Base-by-base conservation (phyloP, 441 rosid genomes). In the Flueggea neowawraea region DNA sequence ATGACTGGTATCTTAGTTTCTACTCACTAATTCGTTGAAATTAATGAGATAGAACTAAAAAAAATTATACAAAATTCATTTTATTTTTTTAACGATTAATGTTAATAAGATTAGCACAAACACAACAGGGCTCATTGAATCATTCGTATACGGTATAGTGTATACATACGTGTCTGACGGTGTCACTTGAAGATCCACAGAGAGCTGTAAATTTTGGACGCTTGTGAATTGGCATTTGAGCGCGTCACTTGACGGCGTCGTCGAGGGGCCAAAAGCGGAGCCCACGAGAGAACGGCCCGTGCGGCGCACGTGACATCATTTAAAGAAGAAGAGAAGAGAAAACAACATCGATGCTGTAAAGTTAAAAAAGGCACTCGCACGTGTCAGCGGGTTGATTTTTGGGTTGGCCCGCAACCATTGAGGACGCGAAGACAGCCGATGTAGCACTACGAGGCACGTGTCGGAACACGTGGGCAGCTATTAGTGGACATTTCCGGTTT, bases 371-470 rank as follows among this genome's bases (percentile, higher is more conserved):
- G 52, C 67, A 61, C 69, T 67, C 70, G 74, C 70, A 54, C 63
- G 63, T 62, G 63, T 66, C 69, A 62, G 62, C 41, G 62, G 58
- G 54, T 53, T 62, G n/a, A 60, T 52, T 65, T 70, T 64, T 70
- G 65, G 74, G 71, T 66, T 55, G 47, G 64, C 61, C 67, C 72
- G 72, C 63, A n/a, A 70, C 74, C 72, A 68, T 55, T 32, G 69
- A 67, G 59, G 71, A 66, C 75, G 76, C 12, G 10, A 53, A 73
- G 57, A 69, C 74, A 85, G 74, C 16, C 63, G 44, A 63, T 66
- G 69, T 83, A 41, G 86, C 69, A 55, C 51, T 13, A 31, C 48
- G 80, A 55, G 78, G 65, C 87, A 83, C 87, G 87, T 86, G 86
- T 65, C 68, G 51, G 65, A 67, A 75, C 84, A 81, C 84, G 82